A percentile compares a stretch with the other conserved stretches of the same genome.
Evolutionary conservation across 495 filamentous ascomycete species (phyloP).

Genomic region (Astrocystis sublimbata): DNA sequence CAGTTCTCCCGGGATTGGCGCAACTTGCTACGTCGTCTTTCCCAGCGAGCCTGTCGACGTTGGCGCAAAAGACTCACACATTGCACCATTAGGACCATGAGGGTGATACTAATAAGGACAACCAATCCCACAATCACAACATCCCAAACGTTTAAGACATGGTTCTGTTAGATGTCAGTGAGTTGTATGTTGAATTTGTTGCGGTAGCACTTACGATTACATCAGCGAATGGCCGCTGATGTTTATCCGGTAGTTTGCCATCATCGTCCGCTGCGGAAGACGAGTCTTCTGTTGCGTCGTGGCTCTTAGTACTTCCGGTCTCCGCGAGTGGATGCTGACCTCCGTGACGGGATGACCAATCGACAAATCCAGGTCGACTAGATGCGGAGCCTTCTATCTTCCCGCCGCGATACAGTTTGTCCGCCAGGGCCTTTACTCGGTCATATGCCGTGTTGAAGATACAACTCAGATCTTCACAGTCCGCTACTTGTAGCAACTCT

Average conservation of each 20-base stretch:
- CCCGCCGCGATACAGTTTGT: slow-evolving; percentile 23
- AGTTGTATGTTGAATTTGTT: not conserved
- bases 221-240: not conserved
- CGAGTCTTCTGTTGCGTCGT: not conserved
- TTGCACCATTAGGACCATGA: slow-evolving; percentile 13
- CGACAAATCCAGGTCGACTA: slow-evolving; percentile 9
- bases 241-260: not conserved
- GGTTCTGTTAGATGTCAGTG: not conserved
- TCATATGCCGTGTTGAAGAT: slow-evolving; percentile 28
- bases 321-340: slow-evolving; percentile 18
- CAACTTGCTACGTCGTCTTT: not conserved
- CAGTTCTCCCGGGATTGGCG: slow-evolving; percentile 8
- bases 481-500: slow-evolving; percentile 20
- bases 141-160: not conserved
- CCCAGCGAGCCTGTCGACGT: slow-evolving; percentile 9
- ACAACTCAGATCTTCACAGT: slow-evolving; percentile 34
- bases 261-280: not conserved
- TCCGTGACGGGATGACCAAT: slow-evolving; percentile 22
- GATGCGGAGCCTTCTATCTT: slow-evolving; percentile 15
- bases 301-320: not conserved
- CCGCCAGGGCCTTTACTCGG: slow-evolving; percentile 27
- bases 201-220: not conserved
- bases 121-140: slow-evolving; percentile 9
- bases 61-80: slow-evolving; percentile 14
- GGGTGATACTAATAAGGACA: slow-evolving; percentile 5